phyloP scores from a whole-genome alignment of 2,329 filamentous ascomycete species.

The Penicillium sp. region DNA sequence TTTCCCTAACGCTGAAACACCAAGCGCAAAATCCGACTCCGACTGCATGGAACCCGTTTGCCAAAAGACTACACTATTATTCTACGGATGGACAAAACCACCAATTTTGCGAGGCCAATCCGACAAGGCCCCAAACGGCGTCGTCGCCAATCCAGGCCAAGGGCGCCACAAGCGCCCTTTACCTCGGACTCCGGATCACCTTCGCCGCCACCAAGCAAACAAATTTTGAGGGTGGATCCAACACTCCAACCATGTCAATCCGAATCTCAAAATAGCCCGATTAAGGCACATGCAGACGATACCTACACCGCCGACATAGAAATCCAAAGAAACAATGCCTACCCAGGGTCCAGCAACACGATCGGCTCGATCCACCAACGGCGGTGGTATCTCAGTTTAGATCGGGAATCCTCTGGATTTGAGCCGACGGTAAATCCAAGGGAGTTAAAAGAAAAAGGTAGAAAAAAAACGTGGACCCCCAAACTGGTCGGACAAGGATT shows the following conservation, averaged over 20 bases:
- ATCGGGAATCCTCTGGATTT: slow-evolving; percentile 61
- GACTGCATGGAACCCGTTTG: slow-evolving; percentile 55
- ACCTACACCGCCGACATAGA: slow-evolving; percentile 49
- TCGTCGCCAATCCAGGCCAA: slow-evolving; percentile 10
- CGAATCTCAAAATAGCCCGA: neutral
- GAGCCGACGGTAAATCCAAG: slow-evolving; percentile 2
- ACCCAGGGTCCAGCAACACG: slow-evolving; percentile 63
- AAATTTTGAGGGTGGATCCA: neutral
- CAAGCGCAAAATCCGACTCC: slow-evolving; percentile 57
- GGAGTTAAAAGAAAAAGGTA: neutral
- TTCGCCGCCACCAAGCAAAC: slow-evolving; percentile 4
- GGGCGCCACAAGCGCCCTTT: slow-evolving; percentile 5
- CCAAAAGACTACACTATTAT: slow-evolving; percentile 56
- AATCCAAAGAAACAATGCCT: slow-evolving; percentile 63
- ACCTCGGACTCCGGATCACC: slow-evolving; percentile 25
- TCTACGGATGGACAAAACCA: slow-evolving; percentile 48
- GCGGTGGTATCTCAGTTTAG: slow-evolving; percentile 65
- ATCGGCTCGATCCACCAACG: slow-evolving; percentile 68
- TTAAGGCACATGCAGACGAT: neutral
- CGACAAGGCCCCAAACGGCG: slow-evolving; percentile 25
- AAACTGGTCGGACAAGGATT: slow-evolving; percentile 41
- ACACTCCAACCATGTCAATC: neutral
- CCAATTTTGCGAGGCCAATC: slow-evolving; percentile 17
- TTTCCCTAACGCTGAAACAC: neutral
- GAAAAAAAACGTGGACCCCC: slow-evolving; percentile 33